Percentiles rank a stretch among this genome's conserved stretches.
Evolutionary conservation across 2,329 filamentous ascomycete species (phyloP).

Genomic region (Fusarium tjaetaba): DNA sequence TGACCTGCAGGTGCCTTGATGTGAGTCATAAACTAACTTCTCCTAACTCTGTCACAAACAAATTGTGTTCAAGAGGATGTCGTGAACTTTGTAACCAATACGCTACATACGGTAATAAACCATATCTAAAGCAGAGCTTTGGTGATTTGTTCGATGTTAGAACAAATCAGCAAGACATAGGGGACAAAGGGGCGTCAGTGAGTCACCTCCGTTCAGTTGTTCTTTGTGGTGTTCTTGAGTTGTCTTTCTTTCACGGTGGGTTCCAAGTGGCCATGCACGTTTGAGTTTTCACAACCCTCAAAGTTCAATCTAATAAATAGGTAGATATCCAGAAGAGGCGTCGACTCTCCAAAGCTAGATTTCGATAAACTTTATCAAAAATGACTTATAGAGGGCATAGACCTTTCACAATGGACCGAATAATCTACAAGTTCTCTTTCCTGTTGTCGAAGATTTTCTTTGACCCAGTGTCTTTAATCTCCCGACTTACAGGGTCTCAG

Average conservation of each 20-base stretch:
- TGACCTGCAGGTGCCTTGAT: background rate
- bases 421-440: background rate
- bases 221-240: background rate
- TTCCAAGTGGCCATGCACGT: background rate
- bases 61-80: background rate
- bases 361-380: background rate
- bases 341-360: background rate
- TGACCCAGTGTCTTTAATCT: background rate
- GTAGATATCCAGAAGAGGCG: background rate
- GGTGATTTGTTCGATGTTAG: background rate
- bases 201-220: fast-evolving
- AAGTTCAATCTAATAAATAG: background rate
- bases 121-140: background rate
- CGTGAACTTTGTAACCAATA: background rate
- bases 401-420: background rate
- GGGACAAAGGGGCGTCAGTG: background rate
- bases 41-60: background rate
- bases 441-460: background rate
- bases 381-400: background rate
- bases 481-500: background rate
- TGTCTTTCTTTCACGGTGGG: background rate
- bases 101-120: background rate
- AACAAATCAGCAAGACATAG: no score
- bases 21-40: background rate
- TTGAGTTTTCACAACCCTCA: background rate